A percentile compares a stretch with the other conserved stretches of the same genome.
Evolutionary conservation across 2,329 filamentous ascomycete species (phyloP).

Genomic region (Apiospora aurea): DNA sequence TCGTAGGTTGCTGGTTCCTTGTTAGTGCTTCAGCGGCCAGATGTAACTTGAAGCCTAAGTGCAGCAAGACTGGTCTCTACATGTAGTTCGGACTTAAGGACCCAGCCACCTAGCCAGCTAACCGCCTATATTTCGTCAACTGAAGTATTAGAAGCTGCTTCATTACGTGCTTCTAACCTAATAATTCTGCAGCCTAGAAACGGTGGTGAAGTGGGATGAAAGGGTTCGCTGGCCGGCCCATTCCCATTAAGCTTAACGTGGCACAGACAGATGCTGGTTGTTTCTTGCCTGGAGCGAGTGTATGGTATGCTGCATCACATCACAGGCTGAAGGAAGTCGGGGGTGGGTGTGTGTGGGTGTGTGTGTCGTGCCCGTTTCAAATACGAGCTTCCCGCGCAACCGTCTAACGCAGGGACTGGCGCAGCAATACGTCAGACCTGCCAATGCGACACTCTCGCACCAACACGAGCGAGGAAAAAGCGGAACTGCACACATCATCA

Average conservation of each 20-base stretch:
- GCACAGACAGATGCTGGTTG: not conserved
- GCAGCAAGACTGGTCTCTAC: not conserved
- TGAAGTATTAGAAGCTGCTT: not conserved
- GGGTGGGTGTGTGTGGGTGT: not conserved
- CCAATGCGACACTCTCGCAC: not conserved
- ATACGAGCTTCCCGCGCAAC: slow-evolving; percentile 9
- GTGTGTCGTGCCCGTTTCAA: slow-evolving; percentile 15
- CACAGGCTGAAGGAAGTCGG: no score
- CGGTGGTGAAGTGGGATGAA: not conserved
- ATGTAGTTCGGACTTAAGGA: not conserved
- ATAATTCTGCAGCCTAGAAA: not conserved
- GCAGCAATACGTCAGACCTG: slow-evolving; percentile 7
- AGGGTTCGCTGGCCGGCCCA: not conserved
- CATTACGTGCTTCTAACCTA: not conserved
- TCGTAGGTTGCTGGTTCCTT: not conserved
- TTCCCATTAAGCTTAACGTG: slow-evolving; percentile 13
- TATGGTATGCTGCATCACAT: no score
- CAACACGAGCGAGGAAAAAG: not conserved
- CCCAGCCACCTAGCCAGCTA: not conserved
- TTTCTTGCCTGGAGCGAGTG: not conserved
- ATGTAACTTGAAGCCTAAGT: not conserved
- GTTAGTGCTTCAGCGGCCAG: not conserved
- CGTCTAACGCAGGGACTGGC: not conserved
- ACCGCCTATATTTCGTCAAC: not conserved
- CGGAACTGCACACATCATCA: slow-evolving; percentile 13